Percentiles rank a stretch among this genome's conserved stretches.
Evolutionary conservation across 2,329 filamentous ascomycete species (phyloP).

Genomic region (Nothophoma quercina): DNA sequence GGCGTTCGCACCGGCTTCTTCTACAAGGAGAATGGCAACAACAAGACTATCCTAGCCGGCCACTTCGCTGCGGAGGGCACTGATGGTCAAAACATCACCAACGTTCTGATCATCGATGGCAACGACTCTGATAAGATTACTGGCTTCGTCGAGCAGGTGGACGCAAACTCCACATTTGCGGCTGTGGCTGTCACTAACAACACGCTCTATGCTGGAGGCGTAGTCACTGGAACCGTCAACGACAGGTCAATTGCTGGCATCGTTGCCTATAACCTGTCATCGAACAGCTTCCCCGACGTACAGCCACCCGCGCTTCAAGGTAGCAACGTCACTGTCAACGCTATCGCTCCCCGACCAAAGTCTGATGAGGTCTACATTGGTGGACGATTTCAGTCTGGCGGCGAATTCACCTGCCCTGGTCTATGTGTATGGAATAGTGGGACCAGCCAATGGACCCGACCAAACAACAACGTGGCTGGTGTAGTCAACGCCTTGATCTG

Average conservation of each 20-base stretch:
- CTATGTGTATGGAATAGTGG: constrained; percentile 81
- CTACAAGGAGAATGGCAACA: constrained; percentile 72
- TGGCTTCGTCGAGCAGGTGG: constrained; percentile 72
- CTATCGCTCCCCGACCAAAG: constrained; percentile 75
- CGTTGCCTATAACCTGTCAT: constrained; percentile 77
- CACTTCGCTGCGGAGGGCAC: constrained; percentile 77
- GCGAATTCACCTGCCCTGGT: constrained; percentile 79
- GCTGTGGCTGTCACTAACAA: constrained; percentile 62
- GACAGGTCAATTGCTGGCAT: constrained; percentile 73
- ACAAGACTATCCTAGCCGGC: constrained; percentile 87
- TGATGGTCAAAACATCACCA: constrained; percentile 76
- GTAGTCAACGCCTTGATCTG: constrained; percentile 77
- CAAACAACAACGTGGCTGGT: constrained; percentile 75
- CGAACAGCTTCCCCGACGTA: constrained; percentile 65
- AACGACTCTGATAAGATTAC: constrained; percentile 70
- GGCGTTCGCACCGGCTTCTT: constrained; percentile 83
- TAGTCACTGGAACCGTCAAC: constrained; percentile 74
- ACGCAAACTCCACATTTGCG: constrained; percentile 76
- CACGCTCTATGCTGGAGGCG: constrained; percentile 82
- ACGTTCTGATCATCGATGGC: constrained; percentile 83
- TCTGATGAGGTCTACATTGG: constrained; percentile 83
- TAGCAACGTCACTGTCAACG: constrained; percentile 73
- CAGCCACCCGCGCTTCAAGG: constrained; percentile 82
- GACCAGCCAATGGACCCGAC: constrained; percentile 78
- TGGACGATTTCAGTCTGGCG: constrained; percentile 83